Evolutionary conservation across 2,329 filamentous ascomycete genomes (phyloP), one percentile per base, ranked within the genome.

Genomic region (Neonectria ditissima): DNA sequence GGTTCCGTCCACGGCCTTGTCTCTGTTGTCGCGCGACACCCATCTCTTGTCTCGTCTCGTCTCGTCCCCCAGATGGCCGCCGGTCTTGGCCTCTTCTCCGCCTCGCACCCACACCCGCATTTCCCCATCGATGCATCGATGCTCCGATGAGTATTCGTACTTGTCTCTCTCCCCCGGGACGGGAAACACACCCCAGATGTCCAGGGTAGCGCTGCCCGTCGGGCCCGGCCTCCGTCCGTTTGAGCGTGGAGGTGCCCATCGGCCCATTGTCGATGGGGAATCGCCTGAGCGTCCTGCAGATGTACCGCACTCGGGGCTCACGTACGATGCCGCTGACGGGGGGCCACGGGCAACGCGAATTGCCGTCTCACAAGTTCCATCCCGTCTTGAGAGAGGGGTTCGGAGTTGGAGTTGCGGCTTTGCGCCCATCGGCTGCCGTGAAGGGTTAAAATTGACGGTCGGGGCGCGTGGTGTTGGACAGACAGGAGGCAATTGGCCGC

Each of bases 251-350:
- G 59, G 47, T 63, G 16, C 34, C 30, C 53, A 73, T 73, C 69
- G 61, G 65, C 69, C 67, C 71, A 73, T 73, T 20, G 62, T 69
- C 59, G 54, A 56, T 61, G 64, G 64, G 69, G 59, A 71, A 74
- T 73, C 71, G 65, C 61, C 67, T 66, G 71, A 73, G 69, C 58
- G 41, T 43, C 63, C 60, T 68, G 68, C 68, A 70, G 63, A 66
- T 57, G 45, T 59, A 63, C 55, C 62, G 51, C 60, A n/a, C 41
- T 50, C 52, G 41, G 48, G 28, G 41, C n/a, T 48, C 47, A 56
- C 45, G 59, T 60, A 53, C 59, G 65, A 54, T 52, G 51, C 32
- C 37, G 32, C 47, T 44, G 48, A 32, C 47, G 26, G 43, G 39
- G 14, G 34, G 14, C 34, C 16, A 37, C 24, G 24, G 24, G 24